phyloP scores from a whole-genome alignment of 192 early-diverging fungal species.

The Borealophlyctis nickersoniae region DNA sequence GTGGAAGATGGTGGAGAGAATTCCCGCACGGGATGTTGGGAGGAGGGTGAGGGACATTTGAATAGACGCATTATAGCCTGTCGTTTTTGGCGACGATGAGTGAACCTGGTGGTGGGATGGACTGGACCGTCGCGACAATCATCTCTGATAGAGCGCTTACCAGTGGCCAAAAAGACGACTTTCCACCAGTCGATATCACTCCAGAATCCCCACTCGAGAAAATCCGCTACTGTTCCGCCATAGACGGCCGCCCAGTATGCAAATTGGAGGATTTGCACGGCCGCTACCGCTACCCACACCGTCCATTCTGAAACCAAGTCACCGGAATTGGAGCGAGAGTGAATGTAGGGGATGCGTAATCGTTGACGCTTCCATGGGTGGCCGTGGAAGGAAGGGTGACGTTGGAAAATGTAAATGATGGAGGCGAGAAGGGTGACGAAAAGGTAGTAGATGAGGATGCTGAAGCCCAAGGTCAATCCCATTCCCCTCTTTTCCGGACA shows the following conservation, averaged over 20 bases:
- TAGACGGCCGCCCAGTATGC: conserved; percentile 1
- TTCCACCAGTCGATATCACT: background rate
- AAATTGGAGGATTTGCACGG: conserved; percentile 13
- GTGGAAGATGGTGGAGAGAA: conserved; percentile 10
- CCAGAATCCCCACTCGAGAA: background rate
- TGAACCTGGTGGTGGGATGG: background rate
- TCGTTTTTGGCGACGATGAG: background rate
- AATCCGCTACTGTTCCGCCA: too few species aligned
- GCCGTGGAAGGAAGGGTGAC: background rate
- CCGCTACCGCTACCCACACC: conserved; percentile 13
- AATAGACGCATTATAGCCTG: conserved; percentile 5
- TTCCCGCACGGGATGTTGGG: conserved; percentile 13
- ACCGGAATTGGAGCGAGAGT: too few species aligned
- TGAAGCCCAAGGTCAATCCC: background rate
- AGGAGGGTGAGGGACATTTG: conserved; percentile 22
- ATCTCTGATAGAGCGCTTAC: background rate
- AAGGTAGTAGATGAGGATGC: background rate
- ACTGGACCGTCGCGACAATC: background rate
- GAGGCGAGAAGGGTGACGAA: background rate
- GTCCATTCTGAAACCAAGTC: background rate
- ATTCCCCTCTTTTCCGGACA: background rate
- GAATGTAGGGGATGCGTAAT: background rate
- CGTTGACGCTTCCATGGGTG: background rate
- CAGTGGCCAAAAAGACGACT: background rate
- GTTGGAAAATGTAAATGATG: background rate